Conservation (phyloP, 2,329 filamentous ascomycete species). For the Calonectria henricotiae region DNA sequence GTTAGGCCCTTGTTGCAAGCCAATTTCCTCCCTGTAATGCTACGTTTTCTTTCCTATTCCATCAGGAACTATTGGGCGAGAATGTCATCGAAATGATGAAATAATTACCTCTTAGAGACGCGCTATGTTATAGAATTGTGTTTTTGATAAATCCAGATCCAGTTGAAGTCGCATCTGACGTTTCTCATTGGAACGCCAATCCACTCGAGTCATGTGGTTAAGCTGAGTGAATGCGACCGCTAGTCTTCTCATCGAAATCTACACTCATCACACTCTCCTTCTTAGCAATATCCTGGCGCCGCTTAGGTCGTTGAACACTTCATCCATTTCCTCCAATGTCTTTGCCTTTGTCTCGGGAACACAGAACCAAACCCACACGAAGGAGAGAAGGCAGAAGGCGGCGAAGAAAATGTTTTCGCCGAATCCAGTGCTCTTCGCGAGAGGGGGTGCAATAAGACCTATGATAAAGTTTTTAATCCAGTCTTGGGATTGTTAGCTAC, state of each 20-base stretch:
- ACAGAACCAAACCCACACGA: conserved; percentile 67
- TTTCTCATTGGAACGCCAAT: too few species aligned
- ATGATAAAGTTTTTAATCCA: conserved; percentile 78
- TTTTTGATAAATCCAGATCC: not conserved
- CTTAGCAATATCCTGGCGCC: conserved; percentile 31
- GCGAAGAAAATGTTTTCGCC: conserved; percentile 74
- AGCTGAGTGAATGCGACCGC: not conserved
- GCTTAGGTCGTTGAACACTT: conserved; percentile 48
- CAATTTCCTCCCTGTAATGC: too few species aligned
- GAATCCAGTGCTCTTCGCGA: conserved; percentile 59
- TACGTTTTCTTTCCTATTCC: too few species aligned
- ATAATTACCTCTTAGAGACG: not conserved
- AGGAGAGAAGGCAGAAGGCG: conserved; percentile 71
- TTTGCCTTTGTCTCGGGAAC: conserved; percentile 72
- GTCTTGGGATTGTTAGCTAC: conserved; percentile 50
- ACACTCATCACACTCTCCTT: conserved; percentile 32
- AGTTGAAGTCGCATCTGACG: not conserved
- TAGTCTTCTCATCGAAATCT: conserved; percentile 30
- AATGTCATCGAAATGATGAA: not conserved
- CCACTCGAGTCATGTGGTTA: not conserved
- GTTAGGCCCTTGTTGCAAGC: too few species aligned
- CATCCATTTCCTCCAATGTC: conserved; percentile 70
- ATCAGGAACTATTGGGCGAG: too few species aligned
- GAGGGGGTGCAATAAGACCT: conserved; percentile 69
- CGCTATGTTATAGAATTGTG: not conserved